phyloP scores from a whole-genome alignment of 441 rosid genomes.

The Macaranga tanarius region DNA sequence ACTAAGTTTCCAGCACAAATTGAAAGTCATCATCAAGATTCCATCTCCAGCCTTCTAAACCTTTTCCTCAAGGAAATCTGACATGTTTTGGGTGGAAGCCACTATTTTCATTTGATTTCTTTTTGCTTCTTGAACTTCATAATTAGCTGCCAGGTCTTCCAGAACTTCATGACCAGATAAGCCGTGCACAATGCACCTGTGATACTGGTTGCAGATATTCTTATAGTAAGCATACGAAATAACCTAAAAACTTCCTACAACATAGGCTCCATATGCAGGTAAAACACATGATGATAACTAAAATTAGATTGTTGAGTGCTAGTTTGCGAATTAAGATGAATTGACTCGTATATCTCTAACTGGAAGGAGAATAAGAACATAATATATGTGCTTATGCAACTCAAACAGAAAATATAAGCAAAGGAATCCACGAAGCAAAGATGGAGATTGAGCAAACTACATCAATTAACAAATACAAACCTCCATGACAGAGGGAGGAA shows the following conservation, averaged over 20 bases:
- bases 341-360: too few relatives aligned
- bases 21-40: not conserved
- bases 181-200: not conserved
- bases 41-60: not conserved
- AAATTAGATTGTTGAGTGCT: not conserved
- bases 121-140: slow-evolving; percentile 15
- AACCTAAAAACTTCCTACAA: not conserved
- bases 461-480: too few relatives aligned
- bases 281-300: not conserved
- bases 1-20: slow-evolving; percentile 12
- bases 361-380: too few relatives aligned
- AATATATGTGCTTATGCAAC: too few relatives aligned
- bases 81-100: too few relatives aligned
- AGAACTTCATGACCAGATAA: slow-evolving; percentile 11
- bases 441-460: too few relatives aligned
- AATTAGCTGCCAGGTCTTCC: slow-evolving; percentile 27
- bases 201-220: slow-evolving; percentile 4
- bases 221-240: not conserved
- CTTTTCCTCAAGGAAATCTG: not conserved
- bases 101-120: too few relatives aligned
- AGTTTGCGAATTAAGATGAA: too few relatives aligned
- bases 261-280: not conserved
- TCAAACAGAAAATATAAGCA: too few relatives aligned
- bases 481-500: too few relatives aligned
- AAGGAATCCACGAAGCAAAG: too few relatives aligned